Conservation (phyloP, 2,329 filamentous ascomycete genomes). For the Xylaria sp. region DNA sequence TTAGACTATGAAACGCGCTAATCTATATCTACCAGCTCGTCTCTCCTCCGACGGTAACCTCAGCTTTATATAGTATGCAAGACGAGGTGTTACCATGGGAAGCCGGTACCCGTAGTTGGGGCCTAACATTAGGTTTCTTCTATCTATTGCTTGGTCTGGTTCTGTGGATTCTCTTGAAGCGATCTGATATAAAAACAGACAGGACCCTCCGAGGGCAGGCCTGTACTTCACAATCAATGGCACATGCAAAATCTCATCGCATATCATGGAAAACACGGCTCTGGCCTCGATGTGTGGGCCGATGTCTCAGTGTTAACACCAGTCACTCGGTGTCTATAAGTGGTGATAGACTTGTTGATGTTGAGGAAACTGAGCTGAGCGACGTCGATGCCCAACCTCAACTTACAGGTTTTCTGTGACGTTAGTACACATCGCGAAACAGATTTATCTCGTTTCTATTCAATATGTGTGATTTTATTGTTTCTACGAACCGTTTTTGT, state of each 20-base stretch:
- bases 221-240: neutral
- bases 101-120: constrained; percentile 14
- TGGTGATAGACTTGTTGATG: neutral
- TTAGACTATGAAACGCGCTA: neutral
- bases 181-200: constrained; percentile 15
- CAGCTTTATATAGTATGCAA: constrained; percentile 28
- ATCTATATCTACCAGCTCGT: constrained; percentile 10
- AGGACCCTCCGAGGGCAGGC: constrained; percentile 3
- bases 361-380: constrained; percentile 11
- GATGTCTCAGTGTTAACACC: neutral
- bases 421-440: neutral
- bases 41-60: constrained; percentile 22
- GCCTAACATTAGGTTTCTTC: constrained; percentile 14
- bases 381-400: neutral
- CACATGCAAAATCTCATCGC: neutral
- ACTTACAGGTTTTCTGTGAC: constrained; percentile 3
- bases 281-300: neutral
- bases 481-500: neutral
- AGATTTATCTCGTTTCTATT: neutral
- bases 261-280: neutral
- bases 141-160: constrained; percentile 14
- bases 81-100: constrained; percentile 11
- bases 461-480: neutral
- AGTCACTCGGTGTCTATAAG: neutral
- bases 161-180: constrained; percentile 9